Evolutionary conservation across 2,329 filamentous ascomycete genomes (phyloP), one percentile per base, ranked within the genome.

Genomic region (Aureobasidium melanogenum): DNA sequence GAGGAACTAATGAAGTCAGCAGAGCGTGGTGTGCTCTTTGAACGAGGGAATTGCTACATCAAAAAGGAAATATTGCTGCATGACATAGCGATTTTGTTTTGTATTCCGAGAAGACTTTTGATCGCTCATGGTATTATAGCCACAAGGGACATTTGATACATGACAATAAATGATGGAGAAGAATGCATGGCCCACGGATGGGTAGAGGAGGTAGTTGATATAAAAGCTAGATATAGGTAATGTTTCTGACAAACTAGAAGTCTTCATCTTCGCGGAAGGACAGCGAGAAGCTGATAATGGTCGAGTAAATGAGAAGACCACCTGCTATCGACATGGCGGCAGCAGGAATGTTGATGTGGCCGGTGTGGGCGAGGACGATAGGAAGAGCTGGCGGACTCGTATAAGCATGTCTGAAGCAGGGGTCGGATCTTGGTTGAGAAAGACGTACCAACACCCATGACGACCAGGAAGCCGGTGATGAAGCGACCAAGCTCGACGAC

Each of bases 221-320:
- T 59, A 50, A 39, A 24, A 22, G 44, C 47, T 77, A 97, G 56
- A 50, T 48, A 30, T 58, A 50, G 41, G 51, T 39, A n/a, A 22
- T 44, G 36, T 30, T 19, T 8, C 2, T 15, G n/a, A 41, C 4
- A 32, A 17, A 32, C 47, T 77, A 97, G 75, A 97, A 99, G 69
- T 97, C 94, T 72, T 96, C 89, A 74, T 97, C 91, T 76, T 97
- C 92, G 73, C 93, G 88, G 81, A 99, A 99, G 79, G 97, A 99
- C 86, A 97, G 89, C 67, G 89, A 88, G 76, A 99, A 99, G 78
- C 89, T 94, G 77, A 99, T 95, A 73, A 99, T 97, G 52, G 94
- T 99, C 62, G 91, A 90, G 77, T 99, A 99, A 73, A 99, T 99
- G 72, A 99, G 79, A 63, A 97, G 79, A 57, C 94, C 94, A 30